A percentile compares a stretch with the other conserved stretches of the same genome.
These are phyloP conservation scores for Chlamydomonas schloesseri DNA, from an alignment of 139 green algal species.

Conservation along the genomic window DNA sequence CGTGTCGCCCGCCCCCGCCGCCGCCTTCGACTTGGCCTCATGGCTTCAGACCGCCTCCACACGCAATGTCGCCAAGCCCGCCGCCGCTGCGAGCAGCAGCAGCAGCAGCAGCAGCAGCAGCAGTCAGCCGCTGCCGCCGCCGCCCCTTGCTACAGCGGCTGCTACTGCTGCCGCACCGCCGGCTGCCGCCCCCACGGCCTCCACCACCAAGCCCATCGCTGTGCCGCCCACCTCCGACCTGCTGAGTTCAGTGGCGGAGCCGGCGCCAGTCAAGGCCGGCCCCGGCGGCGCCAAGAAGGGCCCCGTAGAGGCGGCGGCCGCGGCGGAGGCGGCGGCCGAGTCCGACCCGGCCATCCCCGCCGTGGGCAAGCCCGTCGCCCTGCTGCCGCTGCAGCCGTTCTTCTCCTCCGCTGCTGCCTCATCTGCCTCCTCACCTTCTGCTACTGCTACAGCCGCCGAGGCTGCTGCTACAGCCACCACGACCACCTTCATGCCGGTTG, in stretches of 20 bases:
- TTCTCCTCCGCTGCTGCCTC: no score
- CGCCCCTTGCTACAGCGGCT: no score
- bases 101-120: no score
- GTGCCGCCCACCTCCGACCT: conserved; percentile 16
- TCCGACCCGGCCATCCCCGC: neutral
- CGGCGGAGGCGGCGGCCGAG: neutral
- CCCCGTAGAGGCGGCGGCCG: neutral
- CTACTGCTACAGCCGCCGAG: no score
- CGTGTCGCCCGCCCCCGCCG: no score
- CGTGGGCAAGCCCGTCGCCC: neutral
- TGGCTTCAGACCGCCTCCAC: neutral
- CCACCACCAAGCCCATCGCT: neutral
- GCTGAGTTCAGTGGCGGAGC: neutral
- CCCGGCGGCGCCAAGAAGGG: neutral
- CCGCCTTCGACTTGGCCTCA: no score
- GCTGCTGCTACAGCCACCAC: no score
- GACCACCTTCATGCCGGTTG: no score
- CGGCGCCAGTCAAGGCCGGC: neutral
- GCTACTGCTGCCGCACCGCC: no score
- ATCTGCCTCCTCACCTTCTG: no score
- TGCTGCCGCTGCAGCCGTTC: no score
- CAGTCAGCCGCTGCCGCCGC: no score
- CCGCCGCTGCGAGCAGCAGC: neutral
- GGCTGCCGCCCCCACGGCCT: neutral
- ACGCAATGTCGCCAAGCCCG: neutral